phyloP scores from a whole-genome alignment of 495 filamentous ascomycete genomes.

The Xylaria venustula region DNA sequence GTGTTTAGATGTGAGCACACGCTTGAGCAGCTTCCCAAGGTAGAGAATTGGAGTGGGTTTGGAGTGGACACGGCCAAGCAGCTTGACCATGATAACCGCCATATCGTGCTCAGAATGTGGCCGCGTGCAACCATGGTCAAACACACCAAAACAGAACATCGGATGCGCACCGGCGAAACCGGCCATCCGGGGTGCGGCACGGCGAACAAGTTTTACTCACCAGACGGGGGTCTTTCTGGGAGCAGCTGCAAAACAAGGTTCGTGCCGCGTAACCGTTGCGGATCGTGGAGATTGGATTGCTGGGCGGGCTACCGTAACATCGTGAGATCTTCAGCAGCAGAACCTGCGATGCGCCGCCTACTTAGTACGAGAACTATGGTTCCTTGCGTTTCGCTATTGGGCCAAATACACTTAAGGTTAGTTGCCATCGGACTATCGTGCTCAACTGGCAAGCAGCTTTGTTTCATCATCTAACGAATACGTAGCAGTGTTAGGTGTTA shows the following conservation, averaged over 20 bases:
- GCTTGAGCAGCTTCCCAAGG: not conserved
- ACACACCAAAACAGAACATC: not conserved
- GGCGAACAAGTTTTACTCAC: not conserved
- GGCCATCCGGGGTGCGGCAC: not conserved
- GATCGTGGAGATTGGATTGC: slow-evolving; percentile 8
- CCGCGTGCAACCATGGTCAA: not conserved
- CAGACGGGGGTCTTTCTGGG: not conserved
- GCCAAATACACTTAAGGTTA: too few relatives aligned
- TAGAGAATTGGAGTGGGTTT: not conserved
- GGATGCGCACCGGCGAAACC: slow-evolving; percentile 1
- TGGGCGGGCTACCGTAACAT: not conserved
- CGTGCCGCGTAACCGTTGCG: not conserved
- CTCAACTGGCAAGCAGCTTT: too few relatives aligned
- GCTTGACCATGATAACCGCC: not conserved
- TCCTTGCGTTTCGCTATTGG: not conserved
- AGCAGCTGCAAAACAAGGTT: not conserved
- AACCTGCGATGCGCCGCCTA: not conserved
- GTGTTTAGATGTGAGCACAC: slow-evolving; percentile 5
- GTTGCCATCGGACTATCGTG: too few relatives aligned
- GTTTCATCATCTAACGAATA: too few relatives aligned
- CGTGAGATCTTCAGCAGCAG: not conserved
- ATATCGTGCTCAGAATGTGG: not conserved
- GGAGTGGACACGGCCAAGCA: not conserved
- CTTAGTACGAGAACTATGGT: not conserved
- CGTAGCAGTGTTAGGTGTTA: too few relatives aligned